These are phyloP conservation scores for Pouteria glomerata DNA, from an alignment of 148 eudicot species.

Conservation along the genomic window DNA sequence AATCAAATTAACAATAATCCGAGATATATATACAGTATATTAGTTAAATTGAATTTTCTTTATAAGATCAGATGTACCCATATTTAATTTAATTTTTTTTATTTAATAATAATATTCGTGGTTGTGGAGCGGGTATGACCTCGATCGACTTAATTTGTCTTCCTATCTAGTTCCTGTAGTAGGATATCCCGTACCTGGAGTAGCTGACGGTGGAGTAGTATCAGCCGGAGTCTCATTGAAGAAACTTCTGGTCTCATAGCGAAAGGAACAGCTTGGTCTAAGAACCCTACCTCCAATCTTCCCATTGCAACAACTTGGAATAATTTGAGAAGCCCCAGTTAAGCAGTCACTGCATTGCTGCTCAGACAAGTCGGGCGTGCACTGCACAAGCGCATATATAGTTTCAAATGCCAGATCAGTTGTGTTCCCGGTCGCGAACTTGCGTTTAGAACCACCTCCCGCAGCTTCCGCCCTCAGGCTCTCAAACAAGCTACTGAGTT, in stretches of 20 bases:
- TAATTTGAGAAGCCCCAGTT: neutral
- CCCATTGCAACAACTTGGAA: neutral
- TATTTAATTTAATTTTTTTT: no score
- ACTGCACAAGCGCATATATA: conserved; percentile 23
- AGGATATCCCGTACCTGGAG: neutral
- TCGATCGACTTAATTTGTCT: no score
- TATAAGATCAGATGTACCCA: no score
- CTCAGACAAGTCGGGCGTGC: conserved; percentile 20
- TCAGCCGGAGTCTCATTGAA: neutral
- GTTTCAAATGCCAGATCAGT: neutral
- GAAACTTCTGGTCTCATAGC: neutral
- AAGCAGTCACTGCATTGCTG: conserved; percentile 18
- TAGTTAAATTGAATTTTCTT: no score
- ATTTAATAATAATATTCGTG: no score
- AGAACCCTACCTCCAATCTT: neutral
- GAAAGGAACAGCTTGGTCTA: neutral
- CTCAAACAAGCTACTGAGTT: neutral
- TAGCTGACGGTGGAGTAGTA: neutral
- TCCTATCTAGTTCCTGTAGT: no score
- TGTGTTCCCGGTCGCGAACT: conserved; percentile 16
- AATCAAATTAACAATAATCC: no score
- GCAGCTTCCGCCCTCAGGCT: conserved; percentile 10
- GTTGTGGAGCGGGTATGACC: no score
- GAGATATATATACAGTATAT: no score
- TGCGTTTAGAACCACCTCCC: conserved; percentile 11